A percentile compares a stretch with the other conserved stretches of the same genome.
Evolutionary conservation across 1,139 yeast genomes (phyloP).

Genomic region (Taphrina flavorubra): DNA sequence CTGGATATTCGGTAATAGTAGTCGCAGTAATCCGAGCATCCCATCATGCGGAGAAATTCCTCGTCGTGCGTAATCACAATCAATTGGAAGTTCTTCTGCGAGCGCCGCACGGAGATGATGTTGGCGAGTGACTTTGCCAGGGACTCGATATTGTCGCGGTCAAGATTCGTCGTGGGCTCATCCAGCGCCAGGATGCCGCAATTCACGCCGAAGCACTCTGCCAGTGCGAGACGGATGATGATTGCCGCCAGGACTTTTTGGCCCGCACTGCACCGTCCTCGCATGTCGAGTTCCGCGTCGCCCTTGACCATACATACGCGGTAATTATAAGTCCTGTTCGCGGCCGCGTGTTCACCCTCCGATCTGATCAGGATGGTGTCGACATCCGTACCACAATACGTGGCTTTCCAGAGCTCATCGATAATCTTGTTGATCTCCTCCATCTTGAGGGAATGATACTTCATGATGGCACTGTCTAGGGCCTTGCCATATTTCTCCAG

Average conservation of each 20-base stretch:
- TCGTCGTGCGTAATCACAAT: slow-evolving; percentile 94
- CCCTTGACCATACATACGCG: slow-evolving; percentile 95
- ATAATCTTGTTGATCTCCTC: slow-evolving; percentile 84
- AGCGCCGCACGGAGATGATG: slow-evolving; percentile 74
- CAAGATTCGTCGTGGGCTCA: slow-evolving; percentile 97
- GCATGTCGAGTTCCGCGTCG: slow-evolving; percentile 91
- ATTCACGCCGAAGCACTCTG: slow-evolving; percentile 93
- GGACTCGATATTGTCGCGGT: slow-evolving; percentile 84
- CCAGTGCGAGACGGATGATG: slow-evolving; percentile 85
- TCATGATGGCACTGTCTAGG: slow-evolving; percentile 89
- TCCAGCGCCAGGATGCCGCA: slow-evolving; percentile 96
- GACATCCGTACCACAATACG: slow-evolving; percentile 96
- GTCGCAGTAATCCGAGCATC: slow-evolving; percentile 85
- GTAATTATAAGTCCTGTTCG: slow-evolving; percentile 81
- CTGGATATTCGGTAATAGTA: slow-evolving; percentile 82
- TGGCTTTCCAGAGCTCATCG: slow-evolving; percentile 90
- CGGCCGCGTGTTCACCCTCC: slow-evolving; percentile 69
- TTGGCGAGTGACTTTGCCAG: slow-evolving; percentile 78
- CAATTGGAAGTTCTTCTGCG: slow-evolving; percentile 87
- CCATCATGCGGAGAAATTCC: slow-evolving; percentile 80
- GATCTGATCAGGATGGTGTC: slow-evolving; percentile 87
- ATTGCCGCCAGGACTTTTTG: slow-evolving; percentile 94
- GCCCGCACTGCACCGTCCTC: slow-evolving; percentile 98
- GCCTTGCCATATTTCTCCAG: slow-evolving; percentile 82
- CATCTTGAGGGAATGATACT: slow-evolving; percentile 89